Evolutionary conservation across 2,329 filamentous ascomycete species (phyloP), one percentile per base, ranked within the genome.

Genomic region (Septoria petroselini): DNA sequence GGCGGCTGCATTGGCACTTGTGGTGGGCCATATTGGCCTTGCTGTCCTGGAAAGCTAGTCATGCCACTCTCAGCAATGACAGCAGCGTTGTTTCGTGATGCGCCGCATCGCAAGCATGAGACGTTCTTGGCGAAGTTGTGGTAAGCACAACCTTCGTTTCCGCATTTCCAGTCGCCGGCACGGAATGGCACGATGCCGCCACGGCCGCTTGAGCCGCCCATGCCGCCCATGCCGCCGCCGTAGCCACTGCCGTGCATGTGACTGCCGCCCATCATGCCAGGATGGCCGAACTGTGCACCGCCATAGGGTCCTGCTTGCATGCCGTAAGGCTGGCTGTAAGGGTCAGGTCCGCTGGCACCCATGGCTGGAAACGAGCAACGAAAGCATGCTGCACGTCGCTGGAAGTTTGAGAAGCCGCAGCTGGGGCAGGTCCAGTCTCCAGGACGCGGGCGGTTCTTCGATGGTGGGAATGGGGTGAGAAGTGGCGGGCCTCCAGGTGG

Each of bases 41-140:
- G 47, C 50, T 50, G 54, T 34, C 58, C 58, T 14, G 60, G 62
- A 53, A 63, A 65, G 55, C 55, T 62, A 7, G 57, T 60, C 86
- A 96, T 95, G 21, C 64, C 66, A 31, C 90, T 91, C 70, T 97
- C 93, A 23, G 91, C 91, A 50, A 97, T 89, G 42, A 98, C 88
- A 12, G 91, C 91, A 52, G 93, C 93, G 56, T 88, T 89, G 54
- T 91, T 91, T 62, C 93, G 88, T 70, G 90, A 94, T 45, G 91
- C 93, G 69, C 93, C 93, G 68, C 93, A 98, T 53, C 93, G 88
- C 56, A 98, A 82, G 71, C 93, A 98, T 73, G 89, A 95, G 50
- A 97, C 91, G 65, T 98, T 98, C 81, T 98, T 98, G 55, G 93
- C 93, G 68, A 98, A 98, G 76, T 98, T 98, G 77, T 98, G 93